phyloP scores from a whole-genome alignment of 352 stramenopile genomes.

The Achlya hypogyna region DNA sequence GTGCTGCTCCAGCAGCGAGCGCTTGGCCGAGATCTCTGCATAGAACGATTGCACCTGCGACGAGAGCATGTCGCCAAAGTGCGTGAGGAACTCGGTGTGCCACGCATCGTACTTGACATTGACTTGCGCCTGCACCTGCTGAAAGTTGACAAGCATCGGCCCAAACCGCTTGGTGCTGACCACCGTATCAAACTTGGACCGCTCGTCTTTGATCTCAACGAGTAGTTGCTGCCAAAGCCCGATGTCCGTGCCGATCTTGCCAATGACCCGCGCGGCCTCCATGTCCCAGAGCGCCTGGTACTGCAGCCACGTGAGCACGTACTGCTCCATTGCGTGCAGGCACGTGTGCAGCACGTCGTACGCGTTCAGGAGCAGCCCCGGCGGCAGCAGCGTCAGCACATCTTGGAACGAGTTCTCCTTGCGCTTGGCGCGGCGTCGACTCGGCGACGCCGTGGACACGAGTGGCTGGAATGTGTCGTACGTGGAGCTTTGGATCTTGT shows the following conservation, averaged over 20 bases:
- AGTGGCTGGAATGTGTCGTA: slow-evolving; percentile 39
- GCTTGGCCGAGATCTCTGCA: slow-evolving; percentile 71
- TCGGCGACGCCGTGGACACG: slow-evolving; percentile 38
- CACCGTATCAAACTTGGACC: slow-evolving; percentile 90
- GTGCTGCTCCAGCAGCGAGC: slow-evolving; percentile 88
- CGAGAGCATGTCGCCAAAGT: slow-evolving; percentile 92
- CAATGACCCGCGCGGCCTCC: slow-evolving; percentile 90
- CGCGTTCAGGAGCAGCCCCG: slow-evolving; percentile 60
- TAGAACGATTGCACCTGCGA: slow-evolving; percentile 90
- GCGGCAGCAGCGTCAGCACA: slow-evolving; percentile 41
- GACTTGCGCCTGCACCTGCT: slow-evolving; percentile 87
- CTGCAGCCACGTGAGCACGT: slow-evolving; percentile 94
- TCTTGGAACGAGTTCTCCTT: slow-evolving; percentile 70
- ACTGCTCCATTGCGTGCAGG: slow-evolving; percentile 82
- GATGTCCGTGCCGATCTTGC: slow-evolving; percentile 90
- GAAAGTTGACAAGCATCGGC: slow-evolving; percentile 84
- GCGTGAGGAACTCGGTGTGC: slow-evolving; percentile 96
- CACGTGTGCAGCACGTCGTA: slow-evolving; percentile 67
- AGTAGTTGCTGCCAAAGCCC: slow-evolving; percentile 95
- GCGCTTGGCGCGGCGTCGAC: slow-evolving; percentile 41
- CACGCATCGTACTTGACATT: slow-evolving; percentile 99
- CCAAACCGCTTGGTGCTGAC: slow-evolving; percentile 86
- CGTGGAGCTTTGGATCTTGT: slow-evolving; percentile 78
- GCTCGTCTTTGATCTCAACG: slow-evolving; percentile 92
- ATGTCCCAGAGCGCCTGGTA: slow-evolving; percentile 99